phyloP scores from a whole-genome alignment of 2,329 filamentous ascomycete species.

The Lasiodiplodia sp. region DNA sequence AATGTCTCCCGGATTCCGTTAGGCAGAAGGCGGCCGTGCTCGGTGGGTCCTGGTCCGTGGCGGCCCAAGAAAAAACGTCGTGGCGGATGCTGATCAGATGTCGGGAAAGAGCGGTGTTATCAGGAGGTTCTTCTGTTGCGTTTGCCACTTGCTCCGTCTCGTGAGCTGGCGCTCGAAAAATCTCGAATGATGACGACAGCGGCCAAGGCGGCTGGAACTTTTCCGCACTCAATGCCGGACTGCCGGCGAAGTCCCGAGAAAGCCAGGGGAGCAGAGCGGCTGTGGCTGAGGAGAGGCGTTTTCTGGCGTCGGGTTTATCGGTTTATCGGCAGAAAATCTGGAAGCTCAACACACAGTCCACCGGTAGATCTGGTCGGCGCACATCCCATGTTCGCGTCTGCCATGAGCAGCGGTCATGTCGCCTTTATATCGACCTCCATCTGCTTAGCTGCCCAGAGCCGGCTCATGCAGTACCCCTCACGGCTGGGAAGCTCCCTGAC shows the following conservation, averaged over 20 bases:
- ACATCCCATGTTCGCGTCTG: conserved; percentile 1
- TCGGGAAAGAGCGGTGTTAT: conserved; percentile 24
- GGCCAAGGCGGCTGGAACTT: neutral
- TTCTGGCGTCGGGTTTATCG: neutral
- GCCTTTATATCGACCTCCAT: conserved; percentile 21
- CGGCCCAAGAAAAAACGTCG: conserved; percentile 3
- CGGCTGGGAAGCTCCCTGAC: neutral
- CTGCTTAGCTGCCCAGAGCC: neutral
- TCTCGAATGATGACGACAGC: conserved; percentile 14
- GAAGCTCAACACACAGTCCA: neutral
- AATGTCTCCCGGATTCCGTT: neutral
- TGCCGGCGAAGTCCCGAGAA: neutral
- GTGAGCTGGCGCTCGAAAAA: neutral
- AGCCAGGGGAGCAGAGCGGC: neutral
- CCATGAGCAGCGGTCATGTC: conserved; percentile 1
- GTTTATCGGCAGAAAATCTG: conserved; percentile 24
- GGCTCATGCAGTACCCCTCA: neutral
- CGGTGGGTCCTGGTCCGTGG: conserved; percentile 16
- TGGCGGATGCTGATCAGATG: conserved; percentile 12
- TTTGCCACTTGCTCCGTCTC: neutral
- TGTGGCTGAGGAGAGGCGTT: conserved; percentile 2
- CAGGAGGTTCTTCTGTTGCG: conserved; percentile 9
- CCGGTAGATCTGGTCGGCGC: conserved; percentile 12
- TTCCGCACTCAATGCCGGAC: neutral
- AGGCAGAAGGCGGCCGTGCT: conserved; percentile 18